phyloP scores from a whole-genome alignment of 1,284 basidiomycete species.

The Abortiporus biennis region DNA sequence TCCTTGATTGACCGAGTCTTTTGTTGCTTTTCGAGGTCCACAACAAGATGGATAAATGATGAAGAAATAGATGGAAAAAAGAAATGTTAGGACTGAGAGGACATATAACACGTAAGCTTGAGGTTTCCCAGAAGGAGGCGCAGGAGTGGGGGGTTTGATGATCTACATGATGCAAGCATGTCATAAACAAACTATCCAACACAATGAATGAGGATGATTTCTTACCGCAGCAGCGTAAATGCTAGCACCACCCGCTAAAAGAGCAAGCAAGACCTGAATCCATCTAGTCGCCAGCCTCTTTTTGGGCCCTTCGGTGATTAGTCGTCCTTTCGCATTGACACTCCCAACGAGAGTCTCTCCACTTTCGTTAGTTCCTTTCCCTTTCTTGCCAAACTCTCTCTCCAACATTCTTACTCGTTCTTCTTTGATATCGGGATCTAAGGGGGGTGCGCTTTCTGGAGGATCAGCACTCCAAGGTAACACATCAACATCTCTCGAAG shows the following conservation, averaged over 20 bases:
- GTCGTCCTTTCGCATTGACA: slow-evolving; percentile 45
- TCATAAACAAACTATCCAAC: slow-evolving; percentile 2
- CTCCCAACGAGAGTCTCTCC: slow-evolving; percentile 47
- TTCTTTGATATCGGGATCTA: slow-evolving; percentile 50
- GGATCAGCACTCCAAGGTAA: slow-evolving; percentile 21
- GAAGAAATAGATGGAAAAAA: slow-evolving; percentile 50
- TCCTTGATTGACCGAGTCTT: slow-evolving; percentile 21
- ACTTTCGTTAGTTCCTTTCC: slow-evolving; percentile 26
- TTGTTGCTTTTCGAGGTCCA: slow-evolving; percentile 24
- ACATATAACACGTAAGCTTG: slow-evolving; percentile 54
- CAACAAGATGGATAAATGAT: slow-evolving; percentile 52
- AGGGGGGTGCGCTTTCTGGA: slow-evolving; percentile 17
- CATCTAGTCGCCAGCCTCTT: slow-evolving; percentile 45
- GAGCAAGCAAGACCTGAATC: slow-evolving; percentile 43
- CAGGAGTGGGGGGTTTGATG: slow-evolving; percentile 46
- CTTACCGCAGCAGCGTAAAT: slow-evolving; percentile 61
- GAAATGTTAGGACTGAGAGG: slow-evolving; percentile 45
- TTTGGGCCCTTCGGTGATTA: slow-evolving; percentile 58
- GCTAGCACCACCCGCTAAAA: slow-evolving; percentile 44
- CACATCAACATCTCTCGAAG: slow-evolving; percentile 18
- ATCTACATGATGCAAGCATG: slow-evolving; percentile 29
- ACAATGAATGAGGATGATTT: slow-evolving; percentile 14
- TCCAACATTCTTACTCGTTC: slow-evolving; percentile 67
- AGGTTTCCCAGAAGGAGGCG: slow-evolving; percentile 51
- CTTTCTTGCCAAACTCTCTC: slow-evolving; percentile 44